phyloP scores from a whole-genome alignment of 139 green algal species.

The Haematococcus sp. region DNA sequence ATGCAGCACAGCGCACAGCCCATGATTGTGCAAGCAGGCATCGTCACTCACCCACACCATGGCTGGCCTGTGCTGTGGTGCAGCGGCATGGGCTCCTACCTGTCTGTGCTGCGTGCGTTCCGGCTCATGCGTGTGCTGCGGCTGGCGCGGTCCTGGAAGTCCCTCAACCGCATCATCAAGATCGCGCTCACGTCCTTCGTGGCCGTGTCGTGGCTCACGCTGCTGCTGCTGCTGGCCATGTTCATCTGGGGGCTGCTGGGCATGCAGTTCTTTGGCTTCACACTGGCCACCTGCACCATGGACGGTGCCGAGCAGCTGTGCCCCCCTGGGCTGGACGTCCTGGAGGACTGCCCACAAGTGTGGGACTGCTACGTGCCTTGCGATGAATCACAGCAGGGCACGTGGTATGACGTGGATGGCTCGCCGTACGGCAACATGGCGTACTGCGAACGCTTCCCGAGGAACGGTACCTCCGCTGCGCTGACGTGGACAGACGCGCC shows the following conservation, averaged over 20 bases:
- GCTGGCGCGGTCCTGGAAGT: slow-evolving; percentile 55
- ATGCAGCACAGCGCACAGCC: too few species aligned
- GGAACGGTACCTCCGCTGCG: background rate
- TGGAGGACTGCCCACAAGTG: background rate
- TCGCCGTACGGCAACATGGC: slow-evolving; percentile 10
- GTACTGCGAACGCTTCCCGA: slow-evolving; percentile 10
- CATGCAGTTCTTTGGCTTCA: slow-evolving; percentile 38
- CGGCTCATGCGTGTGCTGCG: slow-evolving; percentile 74
- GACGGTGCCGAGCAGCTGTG: background rate
- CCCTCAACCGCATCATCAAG: slow-evolving; percentile 68
- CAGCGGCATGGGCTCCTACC: slow-evolving; percentile 1
- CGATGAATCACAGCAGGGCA: background rate
- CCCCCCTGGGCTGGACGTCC: slow-evolving; percentile 1
- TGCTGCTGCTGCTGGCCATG: slow-evolving; percentile 69
- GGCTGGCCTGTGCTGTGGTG: too few species aligned
- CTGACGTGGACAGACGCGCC: too few species aligned
- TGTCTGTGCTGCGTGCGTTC: slow-evolving; percentile 67
- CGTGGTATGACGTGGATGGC: slow-evolving; percentile 5
- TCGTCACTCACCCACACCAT: too few species aligned
- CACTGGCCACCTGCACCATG: slow-evolving; percentile 6
- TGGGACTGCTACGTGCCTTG: slow-evolving; percentile 13
- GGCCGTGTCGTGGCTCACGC: slow-evolving; percentile 54
- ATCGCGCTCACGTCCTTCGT: slow-evolving; percentile 56
- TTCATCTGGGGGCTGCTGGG: slow-evolving; percentile 69
- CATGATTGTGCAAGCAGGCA: too few species aligned